Conservation (phyloP, 2,329 filamentous ascomycete genomes). For the Trichocomaceae sp. region DNA sequence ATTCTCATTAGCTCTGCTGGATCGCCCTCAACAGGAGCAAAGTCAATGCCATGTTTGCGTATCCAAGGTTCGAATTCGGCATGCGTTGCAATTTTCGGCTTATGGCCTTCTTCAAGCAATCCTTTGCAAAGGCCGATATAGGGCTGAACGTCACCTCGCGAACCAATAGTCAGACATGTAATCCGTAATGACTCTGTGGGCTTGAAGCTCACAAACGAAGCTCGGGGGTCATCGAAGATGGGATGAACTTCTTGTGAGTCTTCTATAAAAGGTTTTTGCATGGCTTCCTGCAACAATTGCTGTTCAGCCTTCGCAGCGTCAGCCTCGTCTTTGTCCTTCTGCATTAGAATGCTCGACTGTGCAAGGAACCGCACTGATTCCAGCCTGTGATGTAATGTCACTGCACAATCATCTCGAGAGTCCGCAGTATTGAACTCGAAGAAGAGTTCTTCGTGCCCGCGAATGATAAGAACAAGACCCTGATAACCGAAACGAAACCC, state of each 20-base stretch:
- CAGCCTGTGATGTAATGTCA: constrained; percentile 70
- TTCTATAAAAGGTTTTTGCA: constrained; percentile 42
- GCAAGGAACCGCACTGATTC: constrained; percentile 65
- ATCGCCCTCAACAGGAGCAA: constrained; percentile 80
- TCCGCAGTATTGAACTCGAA: constrained; percentile 82
- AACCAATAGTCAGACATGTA: constrained; percentile 93
- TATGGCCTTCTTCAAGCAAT: constrained; percentile 79
- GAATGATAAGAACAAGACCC: constrained; percentile 85
- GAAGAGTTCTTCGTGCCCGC: constrained; percentile 90
- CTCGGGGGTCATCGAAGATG: constrained; percentile 83
- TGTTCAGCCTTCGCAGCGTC: constrained; percentile 74
- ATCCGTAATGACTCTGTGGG: constrained; percentile 71
- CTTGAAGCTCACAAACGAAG: constrained; percentile 87
- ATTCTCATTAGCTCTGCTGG: constrained; percentile 91
- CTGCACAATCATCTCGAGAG: constrained; percentile 77
- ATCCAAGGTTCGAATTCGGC: constrained; percentile 85
- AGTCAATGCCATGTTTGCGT: constrained; percentile 87
- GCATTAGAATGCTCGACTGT: constrained; percentile 61
- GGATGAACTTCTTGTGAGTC: constrained; percentile 51
- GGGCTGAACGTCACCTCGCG: constrained; percentile 90
- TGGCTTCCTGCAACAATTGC: constrained; percentile 69
- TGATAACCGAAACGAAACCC: constrained; percentile 89
- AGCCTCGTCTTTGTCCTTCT: constrained; percentile 63
- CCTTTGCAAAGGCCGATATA: constrained; percentile 96
- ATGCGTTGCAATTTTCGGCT: constrained; percentile 82